These are phyloP conservation scores for Vitis hybrid DNA, from an alignment of 177 flowering plant genomes.

Conservation along the genomic window DNA sequence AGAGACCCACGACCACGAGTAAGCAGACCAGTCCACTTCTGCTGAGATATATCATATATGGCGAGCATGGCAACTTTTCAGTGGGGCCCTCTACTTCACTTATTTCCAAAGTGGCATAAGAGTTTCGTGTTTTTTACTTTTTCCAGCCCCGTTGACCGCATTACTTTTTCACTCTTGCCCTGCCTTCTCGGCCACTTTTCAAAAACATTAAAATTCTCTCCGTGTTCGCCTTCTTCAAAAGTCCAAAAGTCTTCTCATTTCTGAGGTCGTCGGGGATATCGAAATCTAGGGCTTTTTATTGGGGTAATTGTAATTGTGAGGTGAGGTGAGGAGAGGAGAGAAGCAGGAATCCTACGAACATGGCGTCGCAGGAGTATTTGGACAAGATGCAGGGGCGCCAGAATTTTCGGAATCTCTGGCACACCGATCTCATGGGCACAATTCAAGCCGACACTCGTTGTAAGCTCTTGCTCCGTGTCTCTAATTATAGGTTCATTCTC, in stretches of 20 bases:
- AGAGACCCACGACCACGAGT: too few species aligned
- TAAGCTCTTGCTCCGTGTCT: slow-evolving; percentile 19
- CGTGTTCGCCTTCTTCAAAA: not conserved
- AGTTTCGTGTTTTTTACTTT: too few species aligned
- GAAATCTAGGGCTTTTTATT: too few species aligned
- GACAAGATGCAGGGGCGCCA: slow-evolving; percentile 78
- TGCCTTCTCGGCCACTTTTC: not conserved
- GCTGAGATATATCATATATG: too few species aligned
- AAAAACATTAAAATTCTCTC: not conserved
- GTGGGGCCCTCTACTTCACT: too few species aligned
- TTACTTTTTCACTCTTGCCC: not conserved
- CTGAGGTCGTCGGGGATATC: not conserved
- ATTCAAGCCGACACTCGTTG: slow-evolving; percentile 75
- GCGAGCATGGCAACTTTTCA: too few species aligned
- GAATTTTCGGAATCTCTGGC: slow-evolving; percentile 82
- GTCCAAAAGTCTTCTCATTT: not conserved
- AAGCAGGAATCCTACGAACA: slow-evolving; percentile 13
- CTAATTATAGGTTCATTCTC: not conserved
- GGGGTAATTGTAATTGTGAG: not conserved
- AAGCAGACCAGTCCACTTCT: too few species aligned
- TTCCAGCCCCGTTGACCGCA: too few species aligned
- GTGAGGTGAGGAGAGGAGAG: too few species aligned
- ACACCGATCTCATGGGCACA: slow-evolving; percentile 72
- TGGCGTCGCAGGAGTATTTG: slow-evolving; percentile 56
- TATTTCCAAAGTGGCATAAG: too few species aligned